Evolutionary conservation across 2,329 filamentous ascomycete species (phyloP).

Genomic region (Hypoxylon sp.): DNA sequence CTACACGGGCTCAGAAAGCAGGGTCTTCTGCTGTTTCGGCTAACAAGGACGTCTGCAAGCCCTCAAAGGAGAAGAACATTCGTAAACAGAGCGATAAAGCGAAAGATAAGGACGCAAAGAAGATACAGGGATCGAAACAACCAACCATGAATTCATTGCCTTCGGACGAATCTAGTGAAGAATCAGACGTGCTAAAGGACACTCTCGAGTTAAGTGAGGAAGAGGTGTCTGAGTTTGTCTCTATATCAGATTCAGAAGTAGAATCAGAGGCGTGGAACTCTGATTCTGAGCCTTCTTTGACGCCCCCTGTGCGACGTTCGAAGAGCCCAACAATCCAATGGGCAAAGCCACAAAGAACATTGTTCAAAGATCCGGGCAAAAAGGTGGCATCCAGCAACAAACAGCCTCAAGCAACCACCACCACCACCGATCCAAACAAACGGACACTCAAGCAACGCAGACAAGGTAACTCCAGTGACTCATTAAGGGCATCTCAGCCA

Average conservation of each 20-base stretch:
- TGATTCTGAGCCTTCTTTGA: conserved; percentile 44
- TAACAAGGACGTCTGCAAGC: conserved; percentile 24
- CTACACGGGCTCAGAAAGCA: conserved; percentile 32
- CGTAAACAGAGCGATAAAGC: conserved; percentile 28
- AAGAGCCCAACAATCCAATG: conserved; percentile 42
- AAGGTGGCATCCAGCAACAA: conserved; percentile 30
- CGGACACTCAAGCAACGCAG: conserved; percentile 28
- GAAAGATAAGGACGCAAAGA: conserved; percentile 25
- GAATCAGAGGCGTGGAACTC: conserved; percentile 41
- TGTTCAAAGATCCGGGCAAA: conserved; percentile 41
- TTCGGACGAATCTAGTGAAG: conserved; percentile 37
- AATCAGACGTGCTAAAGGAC: conserved; percentile 26
- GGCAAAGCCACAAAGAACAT: conserved; percentile 42
- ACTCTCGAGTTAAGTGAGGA: conserved; percentile 36
- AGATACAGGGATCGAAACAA: conserved; percentile 4
- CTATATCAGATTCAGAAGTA: conserved; percentile 41
- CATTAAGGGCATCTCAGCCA: conserved; percentile 35
- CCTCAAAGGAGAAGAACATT: conserved; percentile 33
- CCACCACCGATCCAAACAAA: conserved; percentile 31
- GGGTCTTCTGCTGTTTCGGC: conserved; percentile 23
- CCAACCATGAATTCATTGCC: conserved; percentile 7
- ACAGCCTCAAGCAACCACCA: conserved; percentile 18
- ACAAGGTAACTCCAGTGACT: conserved; percentile 26
- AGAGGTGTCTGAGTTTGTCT: conserved; percentile 48
- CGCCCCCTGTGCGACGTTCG: conserved; percentile 40